Evolutionary conservation across 148 eudicot genomes (phyloP), one percentile per base, ranked within the genome.

Genomic region (Amaranthus hypochondriacus): DNA sequence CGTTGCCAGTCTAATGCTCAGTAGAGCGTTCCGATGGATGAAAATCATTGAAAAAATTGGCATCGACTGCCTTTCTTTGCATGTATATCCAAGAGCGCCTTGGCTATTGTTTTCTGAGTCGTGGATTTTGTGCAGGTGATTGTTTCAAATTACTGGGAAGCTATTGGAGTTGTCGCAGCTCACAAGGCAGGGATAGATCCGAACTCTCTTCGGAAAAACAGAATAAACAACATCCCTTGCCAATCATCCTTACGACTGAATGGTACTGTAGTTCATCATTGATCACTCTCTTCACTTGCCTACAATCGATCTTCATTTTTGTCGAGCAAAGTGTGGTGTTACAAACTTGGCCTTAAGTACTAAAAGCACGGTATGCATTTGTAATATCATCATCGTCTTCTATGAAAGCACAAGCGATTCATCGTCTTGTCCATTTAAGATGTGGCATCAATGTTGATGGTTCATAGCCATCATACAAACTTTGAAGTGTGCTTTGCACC

Each of bases 81-180:
- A 28, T 28, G 39, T 28, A 28, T 28, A 28, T 28, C 2, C 39
- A 28, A 28, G 39, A 28, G 39, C 39, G 1, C 39, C 39, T 28
- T 3, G 10, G 10, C 13, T 55, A 55, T 44, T 3, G 6, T 7
- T 7, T 55, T 47, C 62, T 43, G 47, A 56, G 47, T 68, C 4
- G 1, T 46, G 55, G 51, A 14, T 39, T 73, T n/a, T 74, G 75
- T 48, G 55, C 89, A 91, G 93, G 82, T 93, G 15, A 87, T 84
- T 76, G 98, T 93, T 71, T 85, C 95, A 21, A 93, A 91, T 75
- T 93, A 91, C 71, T 93, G 97, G 97, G 98, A 93, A 78, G 98
- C 97, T 48, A 91, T 91, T 73, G 97, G 98, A 79, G 93, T 94
- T 62, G 72, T 87, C 64, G 95, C 96, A 54, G 98, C 97, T 81